Evolutionary conservation across 768 basidiomycete genomes (phyloP), one percentile per base, ranked within the genome.

Genomic region (Psilocybe azurescens): DNA sequence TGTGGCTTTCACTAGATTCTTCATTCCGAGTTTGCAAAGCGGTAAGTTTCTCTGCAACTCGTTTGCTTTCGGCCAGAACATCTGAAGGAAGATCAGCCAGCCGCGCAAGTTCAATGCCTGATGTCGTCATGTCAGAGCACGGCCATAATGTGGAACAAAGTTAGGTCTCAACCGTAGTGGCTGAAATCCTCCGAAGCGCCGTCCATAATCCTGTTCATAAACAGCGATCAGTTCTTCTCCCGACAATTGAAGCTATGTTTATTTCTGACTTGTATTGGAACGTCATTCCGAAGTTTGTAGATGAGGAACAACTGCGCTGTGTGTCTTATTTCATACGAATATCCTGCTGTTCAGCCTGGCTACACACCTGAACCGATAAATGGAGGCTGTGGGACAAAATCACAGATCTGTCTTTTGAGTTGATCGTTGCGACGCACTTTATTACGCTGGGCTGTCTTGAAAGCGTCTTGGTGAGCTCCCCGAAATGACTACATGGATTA

Each of bases 81-180:
- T 91, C 85, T 0, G 73, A 64, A 0, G 97, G 97, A 0, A 99
- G 79, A 69, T 95, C 94, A 0, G 94, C 95, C 5, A 97, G 82
- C 51, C 86, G 86, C 11, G 96, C 95, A 29, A 98, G 84, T 67
- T 97, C 92, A 10, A 99, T 79, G 2, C 97, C 96, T 96, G 14
- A 28, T 63, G 33, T 32, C 3, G 50, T 51, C 29, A 36, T 33
- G 3, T 33, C 11, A 33, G 49, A 29, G n/a, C 32, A 33, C 33
- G 24, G 3, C 4, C 9, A 53, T 11, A 5, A 18, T 16, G 14
- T 0, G 18, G 7, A 38, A 13, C 51, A 16, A 14, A 53, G 11
- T n/a, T 5, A 20, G 3, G 52, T 7, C n/a, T 32, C 36, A 59
- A 92, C 93, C 93, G 68, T 95, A 94, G 71, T 94, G 90, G n/a